These are phyloP conservation scores for Dioscorea dumetorum DNA, from an alignment of 106 monocot genomes.

Conservation along the genomic window DNA sequence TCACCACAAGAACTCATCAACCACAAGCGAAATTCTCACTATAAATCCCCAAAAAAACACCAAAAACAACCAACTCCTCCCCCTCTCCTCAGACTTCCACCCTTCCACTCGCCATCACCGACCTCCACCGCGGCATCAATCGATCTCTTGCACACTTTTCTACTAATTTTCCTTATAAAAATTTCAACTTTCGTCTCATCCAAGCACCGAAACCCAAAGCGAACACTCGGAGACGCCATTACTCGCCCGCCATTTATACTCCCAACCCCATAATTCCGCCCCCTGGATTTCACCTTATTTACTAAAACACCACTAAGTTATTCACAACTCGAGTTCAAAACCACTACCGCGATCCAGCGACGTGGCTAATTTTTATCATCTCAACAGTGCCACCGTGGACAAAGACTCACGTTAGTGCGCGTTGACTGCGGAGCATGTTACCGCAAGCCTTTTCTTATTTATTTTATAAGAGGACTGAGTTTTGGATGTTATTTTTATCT, in stretches of 20 bases:
- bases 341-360: no score
- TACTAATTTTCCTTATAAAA: constrained; percentile 1
- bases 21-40: constrained; percentile 2
- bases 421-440: no score
- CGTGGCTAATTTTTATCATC: no score
- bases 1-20: background rate
- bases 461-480: no score
- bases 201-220: constrained; percentile 32
- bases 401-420: no score
- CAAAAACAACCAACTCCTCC: constrained; percentile 1
- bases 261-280: background rate
- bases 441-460: no score
- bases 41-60: background rate
- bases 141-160: constrained; percentile 4
- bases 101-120: constrained; percentile 26
- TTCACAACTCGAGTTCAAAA: no score
- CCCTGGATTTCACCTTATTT: no score
- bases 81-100: background rate
- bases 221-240: background rate
- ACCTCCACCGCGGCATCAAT: constrained; percentile 9
- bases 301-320: no score
- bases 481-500: no score
- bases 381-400: no score
- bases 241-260: background rate
- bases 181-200: constrained; percentile 11